These are phyloP conservation scores for Rubroshorea leprosula DNA, from an alignment of 345 rosid genomes.

Conservation along the genomic window DNA sequence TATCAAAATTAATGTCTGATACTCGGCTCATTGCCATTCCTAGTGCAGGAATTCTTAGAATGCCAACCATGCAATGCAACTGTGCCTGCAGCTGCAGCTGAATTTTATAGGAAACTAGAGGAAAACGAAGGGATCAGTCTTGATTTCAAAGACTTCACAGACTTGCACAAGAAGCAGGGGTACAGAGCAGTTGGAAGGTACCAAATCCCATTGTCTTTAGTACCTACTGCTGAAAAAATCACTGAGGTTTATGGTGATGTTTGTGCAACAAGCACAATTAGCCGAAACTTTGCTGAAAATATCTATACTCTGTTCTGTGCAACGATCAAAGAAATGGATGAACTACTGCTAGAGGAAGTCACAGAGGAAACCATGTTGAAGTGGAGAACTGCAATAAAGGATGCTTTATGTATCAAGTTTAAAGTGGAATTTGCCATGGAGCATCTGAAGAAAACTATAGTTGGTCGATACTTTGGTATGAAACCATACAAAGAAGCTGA, in stretches of 20 bases:
- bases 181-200: not conserved
- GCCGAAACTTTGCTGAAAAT: not conserved
- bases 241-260: not conserved
- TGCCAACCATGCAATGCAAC: too few relatives aligned
- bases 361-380: not conserved
- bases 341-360: not conserved
- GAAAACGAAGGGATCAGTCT: not conserved
- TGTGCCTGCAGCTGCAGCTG: not conserved
- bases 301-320: conserved; percentile 3
- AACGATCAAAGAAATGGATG: conserved; percentile 1
- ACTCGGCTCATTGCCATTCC: too few relatives aligned
- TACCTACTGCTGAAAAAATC: not conserved
- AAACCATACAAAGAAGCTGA: not conserved
- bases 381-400: conserved; percentile 9
- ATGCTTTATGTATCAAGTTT: conserved; percentile 1
- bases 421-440: conserved; percentile 2
- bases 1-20: too few relatives aligned
- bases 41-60: too few relatives aligned
- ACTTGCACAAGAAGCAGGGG: conserved; percentile 1
- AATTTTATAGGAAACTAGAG: conserved; percentile 1
- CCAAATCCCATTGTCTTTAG: not conserved
- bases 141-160: not conserved
- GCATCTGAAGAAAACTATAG: conserved; percentile 12
- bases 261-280: not conserved
- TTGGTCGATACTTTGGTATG: conserved; percentile 5